Percentiles rank a stretch among this genome's conserved stretches.
These are phyloP conservation scores for Paraconiothyrium brasiliense DNA, from an alignment of 2,329 filamentous ascomycete genomes.

Conservation along the genomic window DNA sequence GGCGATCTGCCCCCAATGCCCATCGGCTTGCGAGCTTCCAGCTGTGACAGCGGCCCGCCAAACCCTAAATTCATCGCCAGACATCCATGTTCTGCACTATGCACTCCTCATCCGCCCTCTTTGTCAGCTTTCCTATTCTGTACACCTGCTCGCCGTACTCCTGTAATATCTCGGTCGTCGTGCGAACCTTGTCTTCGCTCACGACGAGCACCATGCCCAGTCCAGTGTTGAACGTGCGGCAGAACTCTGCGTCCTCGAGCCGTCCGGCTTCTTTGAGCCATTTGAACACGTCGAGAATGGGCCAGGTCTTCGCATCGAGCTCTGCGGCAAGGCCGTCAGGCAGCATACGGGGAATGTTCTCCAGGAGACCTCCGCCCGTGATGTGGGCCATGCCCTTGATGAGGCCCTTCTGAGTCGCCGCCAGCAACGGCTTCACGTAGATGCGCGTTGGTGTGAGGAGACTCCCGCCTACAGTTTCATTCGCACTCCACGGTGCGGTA, in stretches of 20 bases:
- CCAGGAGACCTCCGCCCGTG: conserved; percentile 89
- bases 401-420: conserved; percentile 67
- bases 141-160: conserved; percentile 79
- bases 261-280: conserved; percentile 84
- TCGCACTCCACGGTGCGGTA: conserved; percentile 77
- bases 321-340: conserved; percentile 80
- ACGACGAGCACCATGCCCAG: conserved; percentile 94
- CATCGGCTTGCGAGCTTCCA: not conserved
- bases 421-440: conserved; percentile 85
- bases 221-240: conserved; percentile 92
- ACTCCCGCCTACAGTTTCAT: conserved; percentile 73
- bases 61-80: conserved; percentile 45
- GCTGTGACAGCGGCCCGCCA: conserved; percentile 6
- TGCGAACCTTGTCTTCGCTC: conserved; percentile 68
- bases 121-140: conserved; percentile 75
- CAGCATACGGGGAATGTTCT: conserved; percentile 95
- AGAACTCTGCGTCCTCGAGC: conserved; percentile 81
- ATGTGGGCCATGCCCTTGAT: conserved; percentile 97
- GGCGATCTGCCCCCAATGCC: conserved; percentile 1
- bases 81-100: conserved; percentile 68
- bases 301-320: conserved; percentile 80
- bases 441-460: conserved; percentile 91
- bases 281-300: conserved; percentile 79
- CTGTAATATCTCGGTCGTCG: conserved; percentile 69
- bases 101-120: conserved; percentile 67